These are phyloP conservation scores for Lecanicillium sp. DNA, from an alignment of 2,329 filamentous ascomycete species.

Conservation along the genomic window DNA sequence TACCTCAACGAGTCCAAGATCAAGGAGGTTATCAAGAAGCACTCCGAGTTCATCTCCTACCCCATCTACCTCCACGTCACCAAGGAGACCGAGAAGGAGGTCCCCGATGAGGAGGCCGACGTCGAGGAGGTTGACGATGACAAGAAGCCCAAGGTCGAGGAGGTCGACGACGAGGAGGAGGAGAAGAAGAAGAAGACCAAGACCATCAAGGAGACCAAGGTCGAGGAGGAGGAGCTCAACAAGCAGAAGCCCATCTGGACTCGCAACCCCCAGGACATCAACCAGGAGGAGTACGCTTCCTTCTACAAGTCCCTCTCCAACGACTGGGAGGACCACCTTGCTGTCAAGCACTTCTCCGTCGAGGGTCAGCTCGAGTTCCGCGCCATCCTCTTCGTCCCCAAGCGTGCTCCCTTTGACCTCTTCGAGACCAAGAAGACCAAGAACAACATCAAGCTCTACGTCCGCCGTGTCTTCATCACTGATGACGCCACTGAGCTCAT, in stretches of 20 bases:
- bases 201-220: slow-evolving; percentile 97
- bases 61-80: slow-evolving; percentile 99
- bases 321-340: slow-evolving; percentile 99
- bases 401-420: slow-evolving; percentile 98
- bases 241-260: slow-evolving; percentile 99
- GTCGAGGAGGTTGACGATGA: slow-evolving; percentile 66
- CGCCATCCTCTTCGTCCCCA: slow-evolving; percentile 97
- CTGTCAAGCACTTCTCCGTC: slow-evolving; percentile 99
- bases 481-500: slow-evolving; percentile 99
- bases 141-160: slow-evolving; percentile 95
- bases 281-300: slow-evolving; percentile 89
- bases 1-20: slow-evolving; percentile 98
- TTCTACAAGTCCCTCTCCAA: slow-evolving; percentile 99
- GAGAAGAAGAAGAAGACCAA: slow-evolving; percentile 98
- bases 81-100: slow-evolving; percentile 99
- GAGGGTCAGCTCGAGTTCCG: slow-evolving; percentile 99
- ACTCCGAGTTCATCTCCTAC: slow-evolving; percentile 99
- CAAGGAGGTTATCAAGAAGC: slow-evolving; percentile 99
- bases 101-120: slow-evolving; percentile 90
- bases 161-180: slow-evolving; percentile 79
- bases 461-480: slow-evolving; percentile 99
- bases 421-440: slow-evolving; percentile 99
- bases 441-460: slow-evolving; percentile 99
- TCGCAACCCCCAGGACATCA: slow-evolving; percentile 93
- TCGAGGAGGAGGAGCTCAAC: slow-evolving; percentile 99